A percentile compares a stretch with the other conserved stretches of the same genome.
Conservation (phyloP, 1,284 basidiomycete genomes). For the Papiliotrema laurentii region DNA sequence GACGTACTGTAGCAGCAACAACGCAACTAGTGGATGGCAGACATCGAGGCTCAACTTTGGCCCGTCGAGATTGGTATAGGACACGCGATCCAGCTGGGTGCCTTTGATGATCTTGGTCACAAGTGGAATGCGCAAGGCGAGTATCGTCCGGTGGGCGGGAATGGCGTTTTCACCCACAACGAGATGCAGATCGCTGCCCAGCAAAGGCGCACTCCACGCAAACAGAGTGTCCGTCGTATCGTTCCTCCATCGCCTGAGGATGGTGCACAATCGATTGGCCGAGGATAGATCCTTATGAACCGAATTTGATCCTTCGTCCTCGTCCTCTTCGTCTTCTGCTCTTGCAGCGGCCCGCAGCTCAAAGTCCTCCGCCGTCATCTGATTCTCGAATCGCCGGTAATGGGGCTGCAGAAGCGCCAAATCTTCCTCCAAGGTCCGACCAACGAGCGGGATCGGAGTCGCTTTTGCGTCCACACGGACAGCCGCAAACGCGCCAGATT, state of each 20-base stretch:
- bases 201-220: conserved; percentile 38
- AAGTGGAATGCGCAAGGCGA: conserved; percentile 31
- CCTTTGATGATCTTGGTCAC: conserved; percentile 14
- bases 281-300: conserved; percentile 42
- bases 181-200: conserved; percentile 40
- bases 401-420: conserved; percentile 62
- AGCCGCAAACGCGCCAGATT: conserved; percentile 83
- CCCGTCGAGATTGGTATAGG: background rate
- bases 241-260: conserved; percentile 37
- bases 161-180: conserved; percentile 34
- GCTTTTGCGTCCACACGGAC: conserved; percentile 70
- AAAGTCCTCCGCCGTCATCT: conserved; percentile 43
- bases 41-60: conserved; percentile 20
- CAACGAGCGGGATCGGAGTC: conserved; percentile 57
- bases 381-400: conserved; percentile 42
- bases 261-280: conserved; percentile 40
- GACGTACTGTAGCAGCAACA: conserved; percentile 78
- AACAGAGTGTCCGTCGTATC: conserved; percentile 37
- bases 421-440: conserved; percentile 64
- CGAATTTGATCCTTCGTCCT: conserved; percentile 44
- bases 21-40: conserved; percentile 55
- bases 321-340: conserved; percentile 39
- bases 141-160: conserved; percentile 40
- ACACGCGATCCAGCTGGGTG: conserved; percentile 3
- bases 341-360: conserved; percentile 16